Evolutionary conservation across 495 filamentous ascomycete genomes (phyloP).

Genomic region (Polyplosphaeria fusca): DNA sequence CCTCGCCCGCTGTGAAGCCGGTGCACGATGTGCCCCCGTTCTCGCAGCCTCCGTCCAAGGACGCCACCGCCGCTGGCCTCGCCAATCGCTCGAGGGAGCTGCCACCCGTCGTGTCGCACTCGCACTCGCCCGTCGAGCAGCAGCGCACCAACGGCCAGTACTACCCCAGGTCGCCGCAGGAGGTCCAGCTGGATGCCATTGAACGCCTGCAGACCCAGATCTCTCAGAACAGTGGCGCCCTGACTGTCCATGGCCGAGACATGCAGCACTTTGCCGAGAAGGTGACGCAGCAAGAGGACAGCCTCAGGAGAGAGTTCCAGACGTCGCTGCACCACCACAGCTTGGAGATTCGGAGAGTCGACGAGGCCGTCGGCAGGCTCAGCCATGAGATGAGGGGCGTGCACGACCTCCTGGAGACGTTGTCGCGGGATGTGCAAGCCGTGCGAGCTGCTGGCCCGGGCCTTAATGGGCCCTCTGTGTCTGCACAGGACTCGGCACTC

Average conservation of each 20-base stretch:
- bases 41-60: constrained; percentile 7
- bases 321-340: constrained; percentile 25
- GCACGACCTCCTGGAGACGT: constrained; percentile 29
- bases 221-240: constrained; percentile 35
- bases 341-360: constrained; percentile 26
- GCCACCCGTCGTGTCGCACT: constrained; percentile 23
- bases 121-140: constrained; percentile 17
- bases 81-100: constrained; percentile 23
- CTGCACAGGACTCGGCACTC: constrained; percentile 28
- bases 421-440: constrained; percentile 21
- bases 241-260: constrained; percentile 26
- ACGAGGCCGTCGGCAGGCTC: constrained; percentile 33
- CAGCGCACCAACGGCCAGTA: constrained; percentile 23
- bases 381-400: constrained; percentile 35
- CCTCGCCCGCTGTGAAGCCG: constrained; percentile 13
- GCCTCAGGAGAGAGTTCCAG: constrained; percentile 19
- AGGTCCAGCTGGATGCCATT: constrained; percentile 35
- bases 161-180: constrained; percentile 26
- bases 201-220: constrained; percentile 41
- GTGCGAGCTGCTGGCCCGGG: background rate
- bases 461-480: background rate
- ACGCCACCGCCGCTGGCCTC: constrained; percentile 7
- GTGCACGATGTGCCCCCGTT: constrained; percentile 12
- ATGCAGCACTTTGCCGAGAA: constrained; percentile 8
- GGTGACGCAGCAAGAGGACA: constrained; percentile 9